These are phyloP conservation scores for Ustilago sp. DNA, from an alignment of 1,284 basidiomycete species.

Conservation along the genomic window DNA sequence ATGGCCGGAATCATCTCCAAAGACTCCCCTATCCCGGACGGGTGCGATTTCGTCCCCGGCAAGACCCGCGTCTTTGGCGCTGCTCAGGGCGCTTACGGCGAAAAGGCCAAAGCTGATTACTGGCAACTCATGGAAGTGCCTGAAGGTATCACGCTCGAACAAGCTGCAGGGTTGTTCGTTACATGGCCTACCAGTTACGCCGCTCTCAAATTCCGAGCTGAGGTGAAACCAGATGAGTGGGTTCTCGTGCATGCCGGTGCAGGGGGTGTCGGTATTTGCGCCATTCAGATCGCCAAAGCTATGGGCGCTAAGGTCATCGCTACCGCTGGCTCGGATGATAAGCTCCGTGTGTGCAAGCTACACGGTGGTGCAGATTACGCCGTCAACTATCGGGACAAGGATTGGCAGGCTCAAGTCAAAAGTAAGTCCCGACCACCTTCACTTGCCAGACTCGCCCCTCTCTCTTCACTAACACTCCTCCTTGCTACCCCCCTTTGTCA, in stretches of 20 bases:
- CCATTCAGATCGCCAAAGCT: slow-evolving; percentile 65
- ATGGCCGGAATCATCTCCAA: slow-evolving; percentile 83
- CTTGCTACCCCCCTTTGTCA: neutral
- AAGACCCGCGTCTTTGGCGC: slow-evolving; percentile 89
- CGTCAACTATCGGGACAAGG: slow-evolving; percentile 63
- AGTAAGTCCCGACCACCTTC: slow-evolving; percentile 17
- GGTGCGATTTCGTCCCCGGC: slow-evolving; percentile 83
- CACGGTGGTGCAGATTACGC: slow-evolving; percentile 61
- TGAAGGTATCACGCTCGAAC: slow-evolving; percentile 76
- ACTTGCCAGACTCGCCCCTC: neutral
- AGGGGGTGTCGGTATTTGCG: slow-evolving; percentile 85
- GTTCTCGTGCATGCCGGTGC: slow-evolving; percentile 65
- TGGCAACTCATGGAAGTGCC: slow-evolving; percentile 76
- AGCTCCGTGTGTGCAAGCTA: slow-evolving; percentile 58
- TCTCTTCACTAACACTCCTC: neutral
- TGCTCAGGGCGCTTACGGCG: slow-evolving; percentile 83
- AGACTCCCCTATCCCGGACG: slow-evolving; percentile 82
- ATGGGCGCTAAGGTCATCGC: slow-evolving; percentile 65
- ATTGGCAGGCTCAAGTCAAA: slow-evolving; percentile 64
- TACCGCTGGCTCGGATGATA: slow-evolving; percentile 60
- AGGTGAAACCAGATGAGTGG: slow-evolving; percentile 58
- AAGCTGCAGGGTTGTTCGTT: slow-evolving; percentile 73
- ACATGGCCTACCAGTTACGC: slow-evolving; percentile 66
- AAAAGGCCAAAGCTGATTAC: slow-evolving; percentile 70
- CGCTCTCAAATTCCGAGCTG: slow-evolving; percentile 56